Percentiles rank a stretch among this genome's conserved stretches.
These are phyloP conservation scores for Salix arbutifolia DNA, from an alignment of 345 rosid species.

Conservation along the genomic window DNA sequence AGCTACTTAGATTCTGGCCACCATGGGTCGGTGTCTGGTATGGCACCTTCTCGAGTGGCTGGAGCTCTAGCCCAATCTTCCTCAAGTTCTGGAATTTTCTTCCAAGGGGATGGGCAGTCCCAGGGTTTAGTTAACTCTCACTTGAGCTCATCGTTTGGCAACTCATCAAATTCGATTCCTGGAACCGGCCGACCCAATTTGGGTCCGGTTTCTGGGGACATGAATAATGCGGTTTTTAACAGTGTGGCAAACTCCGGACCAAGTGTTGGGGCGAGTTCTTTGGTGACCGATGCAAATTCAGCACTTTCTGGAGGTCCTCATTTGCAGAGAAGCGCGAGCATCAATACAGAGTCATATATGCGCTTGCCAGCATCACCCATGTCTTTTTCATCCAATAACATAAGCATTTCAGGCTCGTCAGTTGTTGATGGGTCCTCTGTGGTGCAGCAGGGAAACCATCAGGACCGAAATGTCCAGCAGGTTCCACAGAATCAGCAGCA, in stretches of 20 bases:
- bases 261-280: slow-evolving; percentile 88
- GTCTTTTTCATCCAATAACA: slow-evolving; percentile 91
- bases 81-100: slow-evolving; percentile 88
- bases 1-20: slow-evolving; percentile 63
- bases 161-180: slow-evolving; percentile 67
- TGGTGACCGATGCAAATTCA: slow-evolving; percentile 95
- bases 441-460: slow-evolving; percentile 62
- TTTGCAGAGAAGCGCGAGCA: slow-evolving; percentile 93
- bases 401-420: slow-evolving; percentile 83
- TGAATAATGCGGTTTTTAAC: slow-evolving; percentile 75
- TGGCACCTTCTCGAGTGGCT: slow-evolving; percentile 79
- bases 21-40: slow-evolving; percentile 50
- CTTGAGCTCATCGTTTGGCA: slow-evolving; percentile 74
- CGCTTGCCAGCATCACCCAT: slow-evolving; percentile 93
- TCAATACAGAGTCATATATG: slow-evolving; percentile 87
- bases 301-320: slow-evolving; percentile 81
- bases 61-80: slow-evolving; percentile 84
- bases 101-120: slow-evolving; percentile 93
- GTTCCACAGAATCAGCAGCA: slow-evolving; percentile 52
- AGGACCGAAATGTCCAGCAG: slow-evolving; percentile 58
- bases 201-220: slow-evolving; percentile 75
- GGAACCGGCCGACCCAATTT: slow-evolving; percentile 66
- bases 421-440: slow-evolving; percentile 78
- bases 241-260: slow-evolving; percentile 85
- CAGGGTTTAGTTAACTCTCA: slow-evolving; percentile 81